Conservation (phyloP, 805 yeast species). For the Kuraishia capsulata region DNA sequence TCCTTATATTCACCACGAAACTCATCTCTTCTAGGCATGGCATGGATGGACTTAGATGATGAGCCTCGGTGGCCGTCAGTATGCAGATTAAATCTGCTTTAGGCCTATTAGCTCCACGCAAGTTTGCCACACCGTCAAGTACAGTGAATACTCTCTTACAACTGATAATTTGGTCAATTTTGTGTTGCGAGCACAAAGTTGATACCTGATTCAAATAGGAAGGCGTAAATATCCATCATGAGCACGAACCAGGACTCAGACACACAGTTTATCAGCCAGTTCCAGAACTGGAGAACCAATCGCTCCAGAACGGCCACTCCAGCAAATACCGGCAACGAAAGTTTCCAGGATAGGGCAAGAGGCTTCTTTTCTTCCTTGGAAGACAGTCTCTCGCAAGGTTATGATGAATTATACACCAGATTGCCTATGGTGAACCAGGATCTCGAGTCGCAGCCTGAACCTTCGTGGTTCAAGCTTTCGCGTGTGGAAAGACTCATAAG, state of each 20-base stretch:
- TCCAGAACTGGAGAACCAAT: constrained; percentile 6
- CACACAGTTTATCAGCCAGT: constrained; percentile 5
- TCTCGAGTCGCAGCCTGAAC: constrained; percentile 39
- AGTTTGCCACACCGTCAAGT: too few relatives aligned
- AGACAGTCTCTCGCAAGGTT: constrained; percentile 16
- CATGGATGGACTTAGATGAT: too few relatives aligned
- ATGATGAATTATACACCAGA: constrained; percentile 50
- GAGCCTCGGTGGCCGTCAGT: too few relatives aligned
- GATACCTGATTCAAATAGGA: too few relatives aligned
- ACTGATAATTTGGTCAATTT: too few relatives aligned
- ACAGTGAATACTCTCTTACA: too few relatives aligned
- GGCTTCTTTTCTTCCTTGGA: constrained; percentile 11
- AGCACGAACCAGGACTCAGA: constrained; percentile 2
- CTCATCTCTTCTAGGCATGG: too few relatives aligned
- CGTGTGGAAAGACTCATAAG: constrained; percentile 75
- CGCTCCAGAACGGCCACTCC: constrained; percentile 1
- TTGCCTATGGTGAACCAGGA: constrained; percentile 57
- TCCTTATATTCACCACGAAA: too few relatives aligned
- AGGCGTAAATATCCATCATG: too few relatives aligned
- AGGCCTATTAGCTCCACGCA: too few relatives aligned
- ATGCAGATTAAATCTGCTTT: too few relatives aligned
- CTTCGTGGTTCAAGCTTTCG: constrained; percentile 67
- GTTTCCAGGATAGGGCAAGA: constrained; percentile 10
- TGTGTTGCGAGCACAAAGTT: too few relatives aligned
- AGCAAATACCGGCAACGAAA: constrained; percentile 4